Percentiles rank a stretch among this genome's conserved stretches.
Conservation (phyloP, 257 asterid genomes). For the Leptodermis oblonga region DNA sequence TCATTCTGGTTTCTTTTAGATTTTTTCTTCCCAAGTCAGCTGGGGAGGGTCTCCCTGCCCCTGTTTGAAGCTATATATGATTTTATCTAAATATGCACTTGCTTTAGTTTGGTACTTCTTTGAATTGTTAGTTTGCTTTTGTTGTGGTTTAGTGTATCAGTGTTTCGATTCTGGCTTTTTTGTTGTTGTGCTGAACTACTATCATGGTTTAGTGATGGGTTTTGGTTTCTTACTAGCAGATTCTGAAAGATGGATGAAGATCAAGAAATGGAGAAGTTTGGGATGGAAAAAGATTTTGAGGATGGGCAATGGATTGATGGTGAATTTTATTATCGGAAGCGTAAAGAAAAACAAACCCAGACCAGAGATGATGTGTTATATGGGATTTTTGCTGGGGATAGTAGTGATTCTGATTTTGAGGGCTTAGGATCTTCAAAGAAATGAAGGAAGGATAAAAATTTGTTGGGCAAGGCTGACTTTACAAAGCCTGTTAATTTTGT, state of each 20-base stretch:
- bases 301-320: conserved; percentile 71
- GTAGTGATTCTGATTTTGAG: conserved; percentile 58
- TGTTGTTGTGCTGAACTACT: neutral
- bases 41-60: no score
- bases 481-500: conserved; percentile 74
- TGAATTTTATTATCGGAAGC: conserved; percentile 54
- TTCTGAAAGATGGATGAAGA: conserved; percentile 52
- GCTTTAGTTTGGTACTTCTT: no score
- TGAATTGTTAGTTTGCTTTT: no score
- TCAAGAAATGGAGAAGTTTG: conserved; percentile 79
- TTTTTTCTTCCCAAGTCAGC: no score
- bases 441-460: conserved; percentile 57
- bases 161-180: no score
- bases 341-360: conserved; percentile 52
- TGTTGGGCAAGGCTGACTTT: conserved; percentile 46
- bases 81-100: no score
- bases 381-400: conserved; percentile 80
- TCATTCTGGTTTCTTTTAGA: no score
- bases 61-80: no score
- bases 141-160: neutral
- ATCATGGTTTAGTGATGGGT: neutral
- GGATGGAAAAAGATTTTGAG: conserved; percentile 78
- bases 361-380: conserved; percentile 71
- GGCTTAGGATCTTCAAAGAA: conserved; percentile 59
- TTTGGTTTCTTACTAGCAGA: neutral